Conservation (phyloP, 1,284 basidiomycete species). For the Grifola frondosa region DNA sequence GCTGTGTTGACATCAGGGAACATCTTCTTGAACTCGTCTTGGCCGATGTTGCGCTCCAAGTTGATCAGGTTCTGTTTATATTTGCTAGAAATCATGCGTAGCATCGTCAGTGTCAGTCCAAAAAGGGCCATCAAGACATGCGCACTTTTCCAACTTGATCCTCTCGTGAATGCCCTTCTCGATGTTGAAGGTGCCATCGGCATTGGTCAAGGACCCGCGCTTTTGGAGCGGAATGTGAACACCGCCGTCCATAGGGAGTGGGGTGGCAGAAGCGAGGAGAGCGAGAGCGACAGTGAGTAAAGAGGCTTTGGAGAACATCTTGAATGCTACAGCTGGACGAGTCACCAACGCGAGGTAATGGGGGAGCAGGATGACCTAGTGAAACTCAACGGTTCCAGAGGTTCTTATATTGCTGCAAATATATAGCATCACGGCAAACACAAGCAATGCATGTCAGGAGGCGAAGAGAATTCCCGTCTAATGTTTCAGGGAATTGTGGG, state of each 20-base stretch:
- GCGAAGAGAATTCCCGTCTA: too few species aligned
- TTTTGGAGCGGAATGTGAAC: constrained; percentile 21
- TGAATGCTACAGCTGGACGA: neutral
- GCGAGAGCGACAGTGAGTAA: constrained; percentile 23
- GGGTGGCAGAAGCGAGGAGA: constrained; percentile 20
- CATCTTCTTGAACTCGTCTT: constrained; percentile 9
- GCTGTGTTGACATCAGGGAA: constrained; percentile 17
- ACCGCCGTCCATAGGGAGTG: constrained; percentile 13
- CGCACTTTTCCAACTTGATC: constrained; percentile 19
- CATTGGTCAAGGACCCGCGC: constrained; percentile 21
- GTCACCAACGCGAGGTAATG: too few species aligned
- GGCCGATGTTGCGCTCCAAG: constrained; percentile 18
- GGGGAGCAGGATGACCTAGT: too few species aligned
- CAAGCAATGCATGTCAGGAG: too few species aligned
- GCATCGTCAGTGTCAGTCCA: neutral
- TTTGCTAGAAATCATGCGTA: constrained; percentile 17
- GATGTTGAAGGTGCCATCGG: constrained; percentile 26
- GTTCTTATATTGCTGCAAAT: too few species aligned
- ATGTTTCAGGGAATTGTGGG: too few species aligned
- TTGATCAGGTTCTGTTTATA: constrained; percentile 29
- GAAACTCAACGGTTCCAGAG: too few species aligned
- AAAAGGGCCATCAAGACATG: neutral
- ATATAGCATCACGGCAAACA: too few species aligned
- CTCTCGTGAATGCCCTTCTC: constrained; percentile 15
- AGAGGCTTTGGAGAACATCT: constrained; percentile 26